Evolutionary conservation across 176 grass and related monocot species (phyloP).

Genomic region (Eleusine indica): DNA sequence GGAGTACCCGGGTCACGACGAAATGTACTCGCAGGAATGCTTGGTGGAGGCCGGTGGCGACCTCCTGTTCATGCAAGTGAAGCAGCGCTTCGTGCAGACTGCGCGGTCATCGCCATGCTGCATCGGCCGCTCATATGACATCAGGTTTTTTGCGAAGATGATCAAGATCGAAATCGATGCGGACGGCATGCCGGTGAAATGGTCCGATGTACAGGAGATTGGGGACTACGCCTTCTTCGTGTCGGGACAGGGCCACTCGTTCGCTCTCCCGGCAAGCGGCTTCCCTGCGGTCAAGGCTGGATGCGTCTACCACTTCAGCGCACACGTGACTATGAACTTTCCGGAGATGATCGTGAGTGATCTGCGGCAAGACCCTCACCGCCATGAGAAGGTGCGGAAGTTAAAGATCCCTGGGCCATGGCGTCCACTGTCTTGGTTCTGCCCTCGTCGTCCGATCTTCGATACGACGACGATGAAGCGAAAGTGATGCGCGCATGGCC

Average conservation of each 20-base stretch:
- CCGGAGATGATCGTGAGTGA: background rate
- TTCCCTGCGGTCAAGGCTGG: background rate
- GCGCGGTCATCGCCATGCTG: background rate
- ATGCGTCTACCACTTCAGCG: conserved; percentile 25
- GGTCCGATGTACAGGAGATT: background rate
- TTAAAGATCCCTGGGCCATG: background rate
- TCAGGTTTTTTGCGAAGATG: background rate
- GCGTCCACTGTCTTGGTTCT: background rate
- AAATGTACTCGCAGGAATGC: background rate
- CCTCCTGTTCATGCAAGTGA: conserved; percentile 6
- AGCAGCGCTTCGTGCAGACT: background rate
- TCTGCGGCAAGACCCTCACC: background rate
- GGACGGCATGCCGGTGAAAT: background rate
- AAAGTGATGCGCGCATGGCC: background rate
- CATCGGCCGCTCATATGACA: background rate
- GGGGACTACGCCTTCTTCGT: conserved; percentile 27
- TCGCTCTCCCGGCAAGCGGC: conserved; percentile 21
- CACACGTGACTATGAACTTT: rapidly evolving
- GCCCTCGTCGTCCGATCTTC: background rate
- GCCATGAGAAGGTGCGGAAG: background rate
- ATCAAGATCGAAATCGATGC: background rate
- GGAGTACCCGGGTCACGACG: no score
- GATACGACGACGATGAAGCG: background rate
- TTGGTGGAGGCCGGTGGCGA: conserved; percentile 26
- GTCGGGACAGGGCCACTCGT: background rate